Evolutionary conservation across 164 flowering plant species (phyloP), one percentile per base, ranked within the genome.

Genomic region (Vitis rupestris): DNA sequence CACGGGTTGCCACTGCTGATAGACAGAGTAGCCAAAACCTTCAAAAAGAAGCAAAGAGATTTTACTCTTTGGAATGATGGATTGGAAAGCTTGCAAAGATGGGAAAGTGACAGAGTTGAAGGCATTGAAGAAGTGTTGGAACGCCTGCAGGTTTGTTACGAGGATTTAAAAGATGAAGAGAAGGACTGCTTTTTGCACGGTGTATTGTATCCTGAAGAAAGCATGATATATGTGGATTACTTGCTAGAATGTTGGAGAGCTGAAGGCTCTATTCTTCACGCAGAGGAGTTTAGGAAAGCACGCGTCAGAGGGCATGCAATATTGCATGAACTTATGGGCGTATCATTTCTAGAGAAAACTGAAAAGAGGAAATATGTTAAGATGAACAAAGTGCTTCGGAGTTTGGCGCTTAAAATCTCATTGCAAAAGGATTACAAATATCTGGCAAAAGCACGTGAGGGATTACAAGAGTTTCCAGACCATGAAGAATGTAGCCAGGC

Each of bases 131-230:
- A 74, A 44, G 57, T 78, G 44, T 60, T 57, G 23, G 30, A 57
- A 8, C 17, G 30, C 10, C 67, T 79, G 57, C 49, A 27, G 61
- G 58, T 64, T 50, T 63, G 71, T 30, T 79, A 16, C 50, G 77
- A 75, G 4, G 14, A 53, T 31, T 60, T 79, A 52, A 10, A 59
- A 30, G 50, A 68, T 30, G 63, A 5, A 3, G 37, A 11, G 3
- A 69, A 64, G 72, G 6, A 19, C 6, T 72, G 76, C 51, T 70
- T 79, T 44, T 49, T 75, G 2, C 69, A 75, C 49, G 60, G 76
- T 13, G 76, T 72, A n/a, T 30, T 76, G 44, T 75, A 56, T 67
- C 82, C 79, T 0, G 77, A 66, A 52, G 82, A 72, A 14, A 4
- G 50, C 31, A 59, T 66, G 1, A 59, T 75, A 8, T 15, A 55